phyloP scores from a whole-genome alignment of 2,329 filamentous ascomycete genomes.

The Pyricularia pennisetigena region DNA sequence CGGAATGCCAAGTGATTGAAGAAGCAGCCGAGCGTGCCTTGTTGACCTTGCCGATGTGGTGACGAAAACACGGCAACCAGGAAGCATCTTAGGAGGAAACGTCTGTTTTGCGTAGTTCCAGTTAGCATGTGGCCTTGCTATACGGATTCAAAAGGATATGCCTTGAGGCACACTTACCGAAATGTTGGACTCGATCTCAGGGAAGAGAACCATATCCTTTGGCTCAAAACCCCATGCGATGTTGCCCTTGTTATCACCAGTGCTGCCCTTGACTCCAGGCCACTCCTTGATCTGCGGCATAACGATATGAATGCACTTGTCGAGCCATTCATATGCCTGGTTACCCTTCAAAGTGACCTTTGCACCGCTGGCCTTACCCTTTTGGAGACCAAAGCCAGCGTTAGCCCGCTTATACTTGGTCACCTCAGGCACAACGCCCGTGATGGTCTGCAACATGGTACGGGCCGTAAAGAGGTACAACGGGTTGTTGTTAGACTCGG shows the following conservation, averaged over 20 bases:
- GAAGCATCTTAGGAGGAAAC: constrained; percentile 63
- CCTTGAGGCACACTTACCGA: constrained; percentile 52
- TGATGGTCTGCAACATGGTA: constrained; percentile 78
- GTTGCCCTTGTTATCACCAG: constrained; percentile 84
- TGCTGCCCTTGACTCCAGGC: constrained; percentile 55
- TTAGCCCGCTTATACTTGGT: constrained; percentile 64
- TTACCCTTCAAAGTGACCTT: constrained; percentile 72
- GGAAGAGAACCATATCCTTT: constrained; percentile 73
- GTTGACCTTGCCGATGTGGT: constrained; percentile 81
- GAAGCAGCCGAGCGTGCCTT: constrained; percentile 69
- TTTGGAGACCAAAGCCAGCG: constrained; percentile 62
- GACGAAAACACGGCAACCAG: constrained; percentile 73
- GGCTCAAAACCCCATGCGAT: constrained; percentile 70
- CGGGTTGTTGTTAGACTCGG: constrained; percentile 59
- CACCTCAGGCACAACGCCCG: constrained; percentile 61
- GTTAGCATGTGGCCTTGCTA: neutral
- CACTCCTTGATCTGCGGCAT: constrained; percentile 95
- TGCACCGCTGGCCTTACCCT: constrained; percentile 62
- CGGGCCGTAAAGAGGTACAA: constrained; percentile 73
- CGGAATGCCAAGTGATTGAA: constrained; percentile 63
- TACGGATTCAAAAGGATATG: neutral
- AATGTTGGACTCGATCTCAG: constrained; percentile 91
- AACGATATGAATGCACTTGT: constrained; percentile 83
- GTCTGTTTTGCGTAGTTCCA: constrained; percentile 26
- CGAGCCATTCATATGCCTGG: constrained; percentile 80